These are phyloP conservation scores for Fusarium sp. DNA, from an alignment of 2,329 filamentous ascomycete genomes.

Conservation along the genomic window DNA sequence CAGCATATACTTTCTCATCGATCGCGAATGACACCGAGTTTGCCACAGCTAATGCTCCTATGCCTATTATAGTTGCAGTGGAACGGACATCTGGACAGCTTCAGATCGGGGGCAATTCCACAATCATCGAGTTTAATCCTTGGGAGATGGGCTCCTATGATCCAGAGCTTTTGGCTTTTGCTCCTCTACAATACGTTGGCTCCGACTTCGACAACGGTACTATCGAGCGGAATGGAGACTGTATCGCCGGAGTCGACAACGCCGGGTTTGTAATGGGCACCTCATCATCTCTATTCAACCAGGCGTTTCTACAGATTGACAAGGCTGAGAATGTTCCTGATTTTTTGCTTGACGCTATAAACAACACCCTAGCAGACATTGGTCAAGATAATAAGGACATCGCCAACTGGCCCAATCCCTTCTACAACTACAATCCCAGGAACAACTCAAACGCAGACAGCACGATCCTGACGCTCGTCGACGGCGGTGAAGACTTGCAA, in stretches of 20 bases:
- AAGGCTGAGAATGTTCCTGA: conserved; percentile 48
- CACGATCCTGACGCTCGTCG: conserved; percentile 72
- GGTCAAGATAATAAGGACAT: conserved; percentile 74
- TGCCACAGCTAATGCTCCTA: conserved; percentile 67
- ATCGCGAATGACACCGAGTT: conserved; percentile 65
- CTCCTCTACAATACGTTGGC: conserved; percentile 74
- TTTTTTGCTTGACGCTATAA: conserved; percentile 61
- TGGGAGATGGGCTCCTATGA: conserved; percentile 83
- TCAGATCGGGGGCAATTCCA: conserved; percentile 70
- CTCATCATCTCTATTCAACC: conserved; percentile 85
- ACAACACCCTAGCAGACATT: conserved; percentile 62
- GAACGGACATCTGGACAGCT: conserved; percentile 69
- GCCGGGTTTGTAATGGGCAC: conserved; percentile 87
- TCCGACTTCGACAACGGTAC: conserved; percentile 73
- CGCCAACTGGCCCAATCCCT: conserved; percentile 80
- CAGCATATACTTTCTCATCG: conserved; percentile 80
- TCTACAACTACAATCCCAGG: conserved; percentile 69
- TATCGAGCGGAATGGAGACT: conserved; percentile 64
- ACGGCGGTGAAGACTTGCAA: conserved; percentile 80
- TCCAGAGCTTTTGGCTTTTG: conserved; percentile 75
- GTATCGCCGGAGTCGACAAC: conserved; percentile 84
- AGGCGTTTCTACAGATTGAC: conserved; percentile 70
- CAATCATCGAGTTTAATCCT: conserved; percentile 80
- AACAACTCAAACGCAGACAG: conserved; percentile 65
- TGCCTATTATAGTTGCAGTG: conserved; percentile 78